Conservation (phyloP, 345 rosid genomes). For the Kernera saxatilis region DNA sequence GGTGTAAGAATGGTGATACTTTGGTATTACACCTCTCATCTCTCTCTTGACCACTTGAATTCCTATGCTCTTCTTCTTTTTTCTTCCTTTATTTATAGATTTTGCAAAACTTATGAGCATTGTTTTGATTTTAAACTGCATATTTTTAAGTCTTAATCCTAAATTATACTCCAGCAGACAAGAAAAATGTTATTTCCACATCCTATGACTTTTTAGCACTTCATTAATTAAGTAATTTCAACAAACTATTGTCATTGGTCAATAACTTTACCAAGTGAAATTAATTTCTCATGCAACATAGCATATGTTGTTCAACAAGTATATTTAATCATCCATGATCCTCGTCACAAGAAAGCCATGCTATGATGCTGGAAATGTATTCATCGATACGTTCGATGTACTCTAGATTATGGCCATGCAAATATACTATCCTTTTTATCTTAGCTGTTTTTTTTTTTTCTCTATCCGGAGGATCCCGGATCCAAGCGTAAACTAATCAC, state of each 20-base stretch:
- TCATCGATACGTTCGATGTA: neutral
- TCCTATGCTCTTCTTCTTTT: neutral
- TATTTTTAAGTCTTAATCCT: neutral
- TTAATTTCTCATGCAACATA: conserved; percentile 5
- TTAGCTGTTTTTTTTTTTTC: too few species aligned
- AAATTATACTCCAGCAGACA: neutral
- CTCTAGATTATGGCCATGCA: neutral
- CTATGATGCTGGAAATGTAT: neutral
- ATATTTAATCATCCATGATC: neutral
- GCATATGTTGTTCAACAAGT: neutral
- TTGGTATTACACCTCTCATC: conserved; percentile 24
- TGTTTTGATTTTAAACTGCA: neutral
- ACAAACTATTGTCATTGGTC: conserved; percentile 9
- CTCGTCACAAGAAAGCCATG: conserved; percentile 1
- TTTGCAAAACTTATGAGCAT: neutral
- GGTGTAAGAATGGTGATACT: conserved; percentile 8
- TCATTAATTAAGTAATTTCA: neutral
- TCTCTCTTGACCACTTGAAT: neutral
- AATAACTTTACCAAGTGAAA: conserved; percentile 1
- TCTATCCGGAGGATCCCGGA: neutral
- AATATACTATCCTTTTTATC: too few species aligned
- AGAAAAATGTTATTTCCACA: neutral
- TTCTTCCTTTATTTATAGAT: neutral
- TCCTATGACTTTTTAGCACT: neutral
- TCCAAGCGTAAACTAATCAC: neutral